A percentile compares a stretch with the other conserved stretches of the same genome.
Conservation (phyloP, 805 yeast species). For the Candida argentea region DNA sequence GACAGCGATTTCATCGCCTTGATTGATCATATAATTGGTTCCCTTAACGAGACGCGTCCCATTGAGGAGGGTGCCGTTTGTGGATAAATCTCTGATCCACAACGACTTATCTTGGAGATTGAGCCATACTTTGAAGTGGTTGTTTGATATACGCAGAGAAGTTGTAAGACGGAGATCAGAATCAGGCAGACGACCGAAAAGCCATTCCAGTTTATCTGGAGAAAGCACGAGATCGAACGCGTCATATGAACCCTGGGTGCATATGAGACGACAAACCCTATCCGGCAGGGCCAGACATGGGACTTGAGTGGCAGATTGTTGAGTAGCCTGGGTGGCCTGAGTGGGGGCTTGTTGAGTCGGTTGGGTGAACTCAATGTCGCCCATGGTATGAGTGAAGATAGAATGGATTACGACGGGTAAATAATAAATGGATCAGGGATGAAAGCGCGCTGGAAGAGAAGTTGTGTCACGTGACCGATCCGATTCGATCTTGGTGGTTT, state of each 20-base stretch:
- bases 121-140: slow-evolving; percentile 65
- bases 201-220: slow-evolving; percentile 39
- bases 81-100: slow-evolving; percentile 67
- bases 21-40: slow-evolving; percentile 69
- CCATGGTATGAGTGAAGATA: too few species aligned
- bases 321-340: slow-evolving; percentile 3
- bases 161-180: slow-evolving; percentile 56
- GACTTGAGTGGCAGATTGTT: slow-evolving; percentile 5
- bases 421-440: too few species aligned
- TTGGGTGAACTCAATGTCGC: slow-evolving; percentile 17
- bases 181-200: slow-evolving; percentile 60
- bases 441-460: too few species aligned
- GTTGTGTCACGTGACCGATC: too few species aligned
- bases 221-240: slow-evolving; percentile 35
- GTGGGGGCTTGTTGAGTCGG: slow-evolving; percentile 10
- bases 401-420: too few species aligned
- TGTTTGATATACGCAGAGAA: slow-evolving; percentile 58
- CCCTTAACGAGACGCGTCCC: slow-evolving; percentile 63
- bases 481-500: too few species aligned
- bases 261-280: slow-evolving; percentile 45
- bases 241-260: slow-evolving; percentile 47
- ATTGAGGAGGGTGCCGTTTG: slow-evolving; percentile 90
- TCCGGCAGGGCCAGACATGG: slow-evolving; percentile 22
- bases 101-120: slow-evolving; percentile 43
- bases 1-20: slow-evolving; percentile 88